Percentiles rank a stretch among this genome's conserved stretches.
These are phyloP conservation scores for Ogataea angusta DNA, from an alignment of 805 yeast species.

Conservation along the genomic window DNA sequence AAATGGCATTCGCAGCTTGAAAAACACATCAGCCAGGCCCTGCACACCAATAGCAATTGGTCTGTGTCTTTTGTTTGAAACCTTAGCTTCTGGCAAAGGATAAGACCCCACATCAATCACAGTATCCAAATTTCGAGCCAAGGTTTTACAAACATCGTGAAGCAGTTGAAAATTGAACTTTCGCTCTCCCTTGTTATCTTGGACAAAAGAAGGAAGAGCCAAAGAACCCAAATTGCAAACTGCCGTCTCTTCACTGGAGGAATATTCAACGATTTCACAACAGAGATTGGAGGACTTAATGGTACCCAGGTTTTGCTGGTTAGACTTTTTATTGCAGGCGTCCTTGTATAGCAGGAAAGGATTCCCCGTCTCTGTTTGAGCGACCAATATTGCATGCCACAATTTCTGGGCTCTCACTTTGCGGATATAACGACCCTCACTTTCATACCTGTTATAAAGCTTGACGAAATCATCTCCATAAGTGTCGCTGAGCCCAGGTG, in stretches of 20 bases:
- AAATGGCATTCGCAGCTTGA: conserved; percentile 77
- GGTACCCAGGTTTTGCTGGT: conserved; percentile 88
- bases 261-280: conserved; percentile 90
- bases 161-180: conserved; percentile 69
- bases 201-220: conserved; percentile 77
- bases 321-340: conserved; percentile 80
- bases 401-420: conserved; percentile 82
- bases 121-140: conserved; percentile 73
- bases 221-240: conserved; percentile 93
- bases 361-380: conserved; percentile 95
- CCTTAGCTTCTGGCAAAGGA: conserved; percentile 74
- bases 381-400: conserved; percentile 85
- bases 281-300: conserved; percentile 93
- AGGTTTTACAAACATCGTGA: conserved; percentile 73
- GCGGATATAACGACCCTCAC: conserved; percentile 59
- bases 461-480: conserved; percentile 81
- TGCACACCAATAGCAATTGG: conserved; percentile 99
- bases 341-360: conserved; percentile 95
- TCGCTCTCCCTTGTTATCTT: conserved; percentile 39
- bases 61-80: conserved; percentile 77
- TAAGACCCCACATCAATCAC: conserved; percentile 83
- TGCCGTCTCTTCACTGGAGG: conserved; percentile 89
- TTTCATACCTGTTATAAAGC: conserved; percentile 70
- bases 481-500: conserved; percentile 78
- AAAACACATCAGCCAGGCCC: conserved; percentile 89